Base-by-base conservation (phyloP, 2,329 filamentous ascomycete species). In the Massarina eburnea region DNA sequence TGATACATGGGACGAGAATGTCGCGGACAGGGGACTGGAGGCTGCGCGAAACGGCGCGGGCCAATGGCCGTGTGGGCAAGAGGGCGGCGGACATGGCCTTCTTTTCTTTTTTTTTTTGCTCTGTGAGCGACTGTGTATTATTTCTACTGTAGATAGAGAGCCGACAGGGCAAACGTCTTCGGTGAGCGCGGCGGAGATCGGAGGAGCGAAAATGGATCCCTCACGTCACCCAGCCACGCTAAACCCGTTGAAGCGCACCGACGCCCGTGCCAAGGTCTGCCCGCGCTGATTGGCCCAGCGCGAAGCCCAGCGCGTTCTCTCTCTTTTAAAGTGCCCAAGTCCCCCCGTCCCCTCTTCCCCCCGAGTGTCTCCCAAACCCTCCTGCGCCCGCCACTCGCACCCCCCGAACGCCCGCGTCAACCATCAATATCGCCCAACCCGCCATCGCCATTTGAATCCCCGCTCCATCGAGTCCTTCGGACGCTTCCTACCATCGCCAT, bases 401-500 rank as follows among this genome's bases (percentile, higher is more conserved):
- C 40, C 17, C 5, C n/a, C 22, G 26, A 18, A 12, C 8, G n/a
- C 27, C 34, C 37, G 14, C 37, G 37, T 8, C 37, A 14, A 15
- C 12, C 26, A 12, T 29, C 26, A 12, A 26, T 30, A 14, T 19
- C n/a, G 19, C 18, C 22, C 12, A 22, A 8, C 10, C 22, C 30
- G 10, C 10, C 30, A 15, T 8, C 30, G 20, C 2, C 30, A n/a
- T 14, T 19, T 22, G 14, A 29, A 15, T 32, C 18, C 24, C 15
- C 38, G 17, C 38, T 12, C 24, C 9, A 30, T 8, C 27, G 4
- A 8, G 27, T 14, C 27, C 9, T 30, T 8, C 33, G 34, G 12
- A 4, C 24, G 9, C 39, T 26, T 27, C 26, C 34, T 21, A 29
- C 45, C 6, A 8, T 46, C 54, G 56, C 55, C 62, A 95, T 96